Percentiles rank a stretch among this genome's conserved stretches.
Conservation (phyloP, 2,329 filamentous ascomycete genomes). For the Fusarium sterilihyphosum region DNA sequence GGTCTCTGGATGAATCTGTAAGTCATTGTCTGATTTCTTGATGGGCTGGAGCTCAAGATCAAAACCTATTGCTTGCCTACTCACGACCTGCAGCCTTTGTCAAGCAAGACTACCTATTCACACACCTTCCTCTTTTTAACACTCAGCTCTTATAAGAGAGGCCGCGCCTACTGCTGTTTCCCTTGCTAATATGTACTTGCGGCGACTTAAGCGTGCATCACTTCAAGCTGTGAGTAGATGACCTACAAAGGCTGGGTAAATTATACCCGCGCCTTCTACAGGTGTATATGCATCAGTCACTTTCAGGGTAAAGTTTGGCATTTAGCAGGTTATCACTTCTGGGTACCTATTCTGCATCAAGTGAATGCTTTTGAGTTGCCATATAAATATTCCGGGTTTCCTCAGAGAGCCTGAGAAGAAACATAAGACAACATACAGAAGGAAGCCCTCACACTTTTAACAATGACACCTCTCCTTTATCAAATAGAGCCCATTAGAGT, state of each 20-base stretch:
- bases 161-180: background rate
- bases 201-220: background rate
- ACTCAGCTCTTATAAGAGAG: background rate
- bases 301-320: background rate
- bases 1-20: background rate
- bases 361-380: background rate
- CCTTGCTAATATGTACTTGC: background rate
- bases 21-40: background rate
- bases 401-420: background rate
- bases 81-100: background rate
- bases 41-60: background rate
- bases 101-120: background rate
- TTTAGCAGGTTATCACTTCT: background rate
- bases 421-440: background rate
- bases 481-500: background rate
- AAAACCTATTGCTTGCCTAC: background rate
- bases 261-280: too few relatives aligned
- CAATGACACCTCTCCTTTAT: fast-evolving
- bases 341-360: too few relatives aligned
- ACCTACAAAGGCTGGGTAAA: background rate
- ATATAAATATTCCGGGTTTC: background rate
- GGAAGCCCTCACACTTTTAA: background rate
- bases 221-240: background rate
- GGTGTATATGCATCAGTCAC: too few relatives aligned
- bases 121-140: too few relatives aligned